These are phyloP conservation scores for Dendrobium chrysotoxum DNA, from an alignment of 106 monocot genomes.

Conservation along the genomic window DNA sequence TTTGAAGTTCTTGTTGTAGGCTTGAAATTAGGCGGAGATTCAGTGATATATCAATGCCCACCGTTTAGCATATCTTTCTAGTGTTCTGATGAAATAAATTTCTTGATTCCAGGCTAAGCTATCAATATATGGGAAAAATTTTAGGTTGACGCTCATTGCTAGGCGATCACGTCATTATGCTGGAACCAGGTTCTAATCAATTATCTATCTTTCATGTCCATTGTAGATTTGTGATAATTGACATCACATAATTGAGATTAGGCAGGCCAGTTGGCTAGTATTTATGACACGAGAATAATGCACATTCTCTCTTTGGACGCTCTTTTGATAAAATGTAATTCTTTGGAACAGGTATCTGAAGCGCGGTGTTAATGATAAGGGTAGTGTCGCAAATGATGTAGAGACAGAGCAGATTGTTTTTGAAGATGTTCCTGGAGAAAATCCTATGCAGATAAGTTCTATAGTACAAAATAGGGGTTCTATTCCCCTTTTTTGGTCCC, in stretches of 20 bases:
- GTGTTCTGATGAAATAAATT: not conserved
- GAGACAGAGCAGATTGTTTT: slow-evolving; percentile 95
- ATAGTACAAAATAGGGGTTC: slow-evolving; percentile 96
- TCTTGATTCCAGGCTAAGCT: slow-evolving; percentile 51
- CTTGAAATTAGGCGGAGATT: not conserved
- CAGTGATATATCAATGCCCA: not conserved
- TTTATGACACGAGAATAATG: not conserved
- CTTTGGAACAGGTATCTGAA: slow-evolving; percentile 63
- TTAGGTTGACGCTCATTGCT: slow-evolving; percentile 90
- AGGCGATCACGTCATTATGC: slow-evolving; percentile 94
- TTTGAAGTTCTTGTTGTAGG: not conserved
- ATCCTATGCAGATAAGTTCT: slow-evolving; percentile 72
- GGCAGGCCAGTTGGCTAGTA: not conserved
- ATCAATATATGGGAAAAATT: slow-evolving; percentile 63
- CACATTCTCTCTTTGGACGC: not conserved
- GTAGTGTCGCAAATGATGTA: slow-evolving; percentile 99
- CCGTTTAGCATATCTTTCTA: not conserved
- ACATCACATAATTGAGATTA: not conserved
- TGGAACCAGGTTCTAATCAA: slow-evolving; percentile 70
- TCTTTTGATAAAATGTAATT: not conserved
- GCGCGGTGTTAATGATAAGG: slow-evolving; percentile 87
- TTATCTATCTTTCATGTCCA: slow-evolving; percentile 1
- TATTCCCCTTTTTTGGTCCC: slow-evolving; percentile 96
- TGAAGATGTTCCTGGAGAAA: slow-evolving; percentile 44
- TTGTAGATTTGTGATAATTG: not conserved